These are phyloP conservation scores for Plectosphaerella cucumerina DNA, from an alignment of 2,329 filamentous ascomycete species.

Conservation along the genomic window DNA sequence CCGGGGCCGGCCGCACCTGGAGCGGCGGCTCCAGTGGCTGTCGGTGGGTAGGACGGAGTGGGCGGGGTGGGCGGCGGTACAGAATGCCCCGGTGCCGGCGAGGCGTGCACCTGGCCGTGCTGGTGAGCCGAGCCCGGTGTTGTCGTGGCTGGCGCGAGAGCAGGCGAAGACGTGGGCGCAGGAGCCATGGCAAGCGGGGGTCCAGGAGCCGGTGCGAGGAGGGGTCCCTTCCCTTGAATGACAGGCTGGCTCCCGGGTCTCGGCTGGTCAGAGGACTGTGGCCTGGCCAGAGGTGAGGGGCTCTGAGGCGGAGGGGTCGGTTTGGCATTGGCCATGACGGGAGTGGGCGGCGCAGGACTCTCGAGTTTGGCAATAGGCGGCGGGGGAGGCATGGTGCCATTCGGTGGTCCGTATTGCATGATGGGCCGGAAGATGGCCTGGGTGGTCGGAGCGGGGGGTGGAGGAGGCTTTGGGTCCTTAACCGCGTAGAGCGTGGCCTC, in stretches of 20 bases:
- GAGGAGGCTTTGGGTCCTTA: constrained; percentile 55
- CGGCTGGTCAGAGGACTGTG: constrained; percentile 2
- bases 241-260: constrained; percentile 1
- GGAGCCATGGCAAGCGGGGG: constrained; percentile 8
- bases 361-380: constrained; percentile 8
- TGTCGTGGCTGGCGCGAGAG: constrained; percentile 7
- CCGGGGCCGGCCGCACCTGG: neutral
- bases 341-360: constrained; percentile 8
- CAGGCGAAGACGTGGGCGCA: constrained; percentile 12
- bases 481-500: constrained; percentile 71
- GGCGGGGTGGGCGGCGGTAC: constrained; percentile 11
- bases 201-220: constrained; percentile 11
- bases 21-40: neutral
- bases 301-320: constrained; percentile 9
- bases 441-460: constrained; percentile 24
- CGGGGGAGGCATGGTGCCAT: constrained; percentile 56
- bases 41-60: neutral
- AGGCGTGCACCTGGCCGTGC: constrained; percentile 4
- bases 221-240: neutral
- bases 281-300: constrained; percentile 5
- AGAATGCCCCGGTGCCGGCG: constrained; percentile 17
- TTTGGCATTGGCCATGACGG: constrained; percentile 13
- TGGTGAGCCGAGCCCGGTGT: constrained; percentile 14
- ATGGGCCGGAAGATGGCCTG: constrained; percentile 44
- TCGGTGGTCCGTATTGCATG: constrained; percentile 62